These are phyloP conservation scores for Serendipita sp. DNA, from an alignment of 768 basidiomycete species.

Conservation along the genomic window DNA sequence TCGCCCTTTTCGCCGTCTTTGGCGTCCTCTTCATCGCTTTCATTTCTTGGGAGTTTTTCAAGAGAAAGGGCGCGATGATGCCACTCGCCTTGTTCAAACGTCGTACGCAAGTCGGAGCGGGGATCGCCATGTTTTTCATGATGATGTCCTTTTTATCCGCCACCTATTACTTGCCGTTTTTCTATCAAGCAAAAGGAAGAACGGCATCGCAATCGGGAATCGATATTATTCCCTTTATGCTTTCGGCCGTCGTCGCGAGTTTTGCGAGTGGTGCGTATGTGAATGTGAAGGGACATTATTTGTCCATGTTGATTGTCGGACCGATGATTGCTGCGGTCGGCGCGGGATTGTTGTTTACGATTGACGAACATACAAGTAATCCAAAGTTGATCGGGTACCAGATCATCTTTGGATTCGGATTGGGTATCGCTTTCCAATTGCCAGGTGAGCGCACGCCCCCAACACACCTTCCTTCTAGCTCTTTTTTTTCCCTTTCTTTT, in stretches of 20 bases:
- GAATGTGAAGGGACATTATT: constrained; percentile 22
- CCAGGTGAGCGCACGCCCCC: neutral
- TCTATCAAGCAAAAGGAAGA: constrained; percentile 20
- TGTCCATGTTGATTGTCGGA: constrained; percentile 22
- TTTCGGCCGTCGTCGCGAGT: constrained; percentile 13
- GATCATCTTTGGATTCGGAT: constrained; percentile 22
- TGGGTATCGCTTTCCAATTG: constrained; percentile 15
- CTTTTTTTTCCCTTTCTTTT: constrained; percentile 14
- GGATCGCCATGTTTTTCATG: constrained; percentile 17
- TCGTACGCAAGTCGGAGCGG: constrained; percentile 14
- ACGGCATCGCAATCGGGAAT: constrained; percentile 21
- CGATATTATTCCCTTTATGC: constrained; percentile 21
- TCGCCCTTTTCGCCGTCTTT: constrained; percentile 15
- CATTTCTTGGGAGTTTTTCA: constrained; percentile 20
- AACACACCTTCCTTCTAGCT: too few species aligned
- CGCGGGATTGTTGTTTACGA: constrained; percentile 23
- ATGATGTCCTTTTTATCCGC: constrained; percentile 8
- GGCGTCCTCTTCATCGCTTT: constrained; percentile 19
- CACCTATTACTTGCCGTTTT: constrained; percentile 4
- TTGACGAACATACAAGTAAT: constrained; percentile 15
- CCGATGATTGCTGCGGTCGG: constrained; percentile 21
- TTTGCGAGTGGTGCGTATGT: constrained; percentile 18
- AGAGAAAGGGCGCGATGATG: constrained; percentile 24
- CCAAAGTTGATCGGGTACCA: constrained; percentile 22
- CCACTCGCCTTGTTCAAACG: constrained; percentile 19